Percentiles rank a stretch among this genome's conserved stretches.
Evolutionary conservation across 441 rosid species (phyloP).

Genomic region (Pelargonium fulgidum): DNA sequence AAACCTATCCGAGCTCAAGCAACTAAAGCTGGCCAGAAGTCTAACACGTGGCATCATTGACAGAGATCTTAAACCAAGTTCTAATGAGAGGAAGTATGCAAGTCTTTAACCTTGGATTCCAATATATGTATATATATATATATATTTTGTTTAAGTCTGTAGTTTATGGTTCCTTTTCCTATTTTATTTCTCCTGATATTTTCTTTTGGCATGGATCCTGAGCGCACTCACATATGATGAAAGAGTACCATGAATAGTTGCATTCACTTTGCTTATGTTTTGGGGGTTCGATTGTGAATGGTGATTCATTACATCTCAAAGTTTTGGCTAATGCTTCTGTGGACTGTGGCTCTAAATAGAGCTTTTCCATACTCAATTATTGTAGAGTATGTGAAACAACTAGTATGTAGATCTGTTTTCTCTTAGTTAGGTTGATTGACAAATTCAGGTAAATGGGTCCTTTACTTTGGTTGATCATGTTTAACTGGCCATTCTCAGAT

Average conservation of each 20-base stretch:
- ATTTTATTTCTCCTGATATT: neutral
- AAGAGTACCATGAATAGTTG: neutral
- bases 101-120: conserved; percentile 12
- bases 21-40: conserved; percentile 94
- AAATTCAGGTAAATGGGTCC: neutral
- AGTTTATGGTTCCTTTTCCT: neutral
- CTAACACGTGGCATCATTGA: conserved; percentile 89
- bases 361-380: neutral
- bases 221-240: neutral
- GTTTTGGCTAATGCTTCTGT: neutral
- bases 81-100: conserved; percentile 74
- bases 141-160: neutral
- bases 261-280: neutral
- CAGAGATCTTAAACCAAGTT: conserved; percentile 94
- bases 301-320: neutral
- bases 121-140: conserved; percentile 2
- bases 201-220: neutral
- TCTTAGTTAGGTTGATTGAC: neutral
- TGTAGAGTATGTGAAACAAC: neutral
- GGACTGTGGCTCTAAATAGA: too few species aligned
- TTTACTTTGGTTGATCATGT: neutral
- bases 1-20: conserved; percentile 96
- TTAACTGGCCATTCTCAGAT: neutral
- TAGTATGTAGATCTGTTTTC: neutral
- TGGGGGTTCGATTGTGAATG: conserved; percentile 11